A percentile compares a stretch with the other conserved stretches of the same genome.
These are phyloP conservation scores for Staphylotrichum longicolle DNA, from an alignment of 495 filamentous ascomycete genomes.

Conservation along the genomic window DNA sequence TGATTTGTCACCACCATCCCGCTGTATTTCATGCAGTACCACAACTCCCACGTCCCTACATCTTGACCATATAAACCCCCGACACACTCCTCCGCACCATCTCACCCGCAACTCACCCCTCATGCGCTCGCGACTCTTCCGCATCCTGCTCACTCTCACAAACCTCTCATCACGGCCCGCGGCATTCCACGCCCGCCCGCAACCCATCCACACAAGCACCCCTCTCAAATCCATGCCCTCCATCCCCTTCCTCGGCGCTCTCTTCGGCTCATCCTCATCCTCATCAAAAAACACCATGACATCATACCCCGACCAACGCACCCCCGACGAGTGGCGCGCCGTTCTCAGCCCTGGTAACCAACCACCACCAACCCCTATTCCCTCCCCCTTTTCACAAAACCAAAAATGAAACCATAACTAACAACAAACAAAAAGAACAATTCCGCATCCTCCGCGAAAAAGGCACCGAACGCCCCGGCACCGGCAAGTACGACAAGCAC, in stretches of 20 bases:
- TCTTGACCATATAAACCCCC: conserved; percentile 10
- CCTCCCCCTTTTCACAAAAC: neutral
- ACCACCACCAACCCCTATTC: neutral
- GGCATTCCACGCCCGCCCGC: conserved; percentile 9
- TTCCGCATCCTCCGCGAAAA: conserved; percentile 89
- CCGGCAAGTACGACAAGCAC: conserved; percentile 86
- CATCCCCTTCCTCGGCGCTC: conserved; percentile 72
- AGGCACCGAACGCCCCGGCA: conserved; percentile 78
- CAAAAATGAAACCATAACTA: neutral
- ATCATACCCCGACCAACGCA: conserved; percentile 74
- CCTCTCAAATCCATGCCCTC: conserved; percentile 58
- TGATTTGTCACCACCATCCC: conserved; percentile 22
- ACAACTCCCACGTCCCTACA: neutral
- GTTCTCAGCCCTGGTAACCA: conserved; percentile 68
- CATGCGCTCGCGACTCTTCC: conserved; percentile 59
- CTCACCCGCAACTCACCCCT: conserved; percentile 19
- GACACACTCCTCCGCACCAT: neutral
- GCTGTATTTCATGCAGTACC: conserved; percentile 4
- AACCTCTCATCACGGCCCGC: conserved; percentile 36
- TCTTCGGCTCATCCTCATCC: conserved; percentile 64
- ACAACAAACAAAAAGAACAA: conserved; percentile 60
- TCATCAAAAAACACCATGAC: conserved; percentile 49
- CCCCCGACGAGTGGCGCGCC: conserved; percentile 81
- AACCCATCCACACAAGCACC: conserved; percentile 3
- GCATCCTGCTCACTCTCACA: conserved; percentile 46